Evolutionary conservation across 129 eudicot species (phyloP).

Genomic region (Flaveria sonorensis): DNA sequence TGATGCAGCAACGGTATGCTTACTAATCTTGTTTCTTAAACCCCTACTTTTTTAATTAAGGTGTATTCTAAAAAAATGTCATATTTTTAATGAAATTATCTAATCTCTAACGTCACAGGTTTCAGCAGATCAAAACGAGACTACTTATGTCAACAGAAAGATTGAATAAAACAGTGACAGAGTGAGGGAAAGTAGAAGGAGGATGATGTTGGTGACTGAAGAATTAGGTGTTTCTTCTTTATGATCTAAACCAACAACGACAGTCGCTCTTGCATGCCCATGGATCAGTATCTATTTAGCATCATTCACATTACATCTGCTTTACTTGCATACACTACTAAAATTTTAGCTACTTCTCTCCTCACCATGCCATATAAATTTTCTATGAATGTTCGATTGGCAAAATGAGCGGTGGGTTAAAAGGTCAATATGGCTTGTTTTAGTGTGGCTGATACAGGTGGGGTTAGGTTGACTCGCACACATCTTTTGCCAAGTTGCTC

Average conservation of each 20-base stretch:
- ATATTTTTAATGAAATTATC: neutral
- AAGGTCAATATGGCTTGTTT: neutral
- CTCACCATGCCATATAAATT: neutral
- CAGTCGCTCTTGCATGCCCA: conserved; percentile 65
- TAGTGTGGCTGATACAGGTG: neutral
- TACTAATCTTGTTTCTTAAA: conserved; percentile 6
- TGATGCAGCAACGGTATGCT: conserved; percentile 49
- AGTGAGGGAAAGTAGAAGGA: conserved; percentile 56
- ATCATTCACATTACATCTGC: neutral
- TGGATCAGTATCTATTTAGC: conserved; percentile 38
- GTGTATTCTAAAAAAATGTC: neutral
- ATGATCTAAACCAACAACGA: conserved; percentile 61
- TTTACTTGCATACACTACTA: neutral
- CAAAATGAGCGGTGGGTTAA: neutral
- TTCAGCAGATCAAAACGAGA: conserved; percentile 54
- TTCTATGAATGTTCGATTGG: neutral
- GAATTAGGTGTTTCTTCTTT: conserved; percentile 60
- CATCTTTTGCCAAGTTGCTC: too few relatives aligned
- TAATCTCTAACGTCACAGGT: conserved; percentile 32
- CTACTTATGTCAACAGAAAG: conserved; percentile 57
- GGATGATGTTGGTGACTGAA: conserved; percentile 58
- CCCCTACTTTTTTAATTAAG: neutral
- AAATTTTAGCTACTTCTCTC: neutral
- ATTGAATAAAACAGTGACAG: conserved; percentile 50
- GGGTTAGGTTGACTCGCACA: too few relatives aligned